Evolutionary conservation across 192 early-diverging fungal species (phyloP).

Genomic region (Lobulomyces angularis): DNA sequence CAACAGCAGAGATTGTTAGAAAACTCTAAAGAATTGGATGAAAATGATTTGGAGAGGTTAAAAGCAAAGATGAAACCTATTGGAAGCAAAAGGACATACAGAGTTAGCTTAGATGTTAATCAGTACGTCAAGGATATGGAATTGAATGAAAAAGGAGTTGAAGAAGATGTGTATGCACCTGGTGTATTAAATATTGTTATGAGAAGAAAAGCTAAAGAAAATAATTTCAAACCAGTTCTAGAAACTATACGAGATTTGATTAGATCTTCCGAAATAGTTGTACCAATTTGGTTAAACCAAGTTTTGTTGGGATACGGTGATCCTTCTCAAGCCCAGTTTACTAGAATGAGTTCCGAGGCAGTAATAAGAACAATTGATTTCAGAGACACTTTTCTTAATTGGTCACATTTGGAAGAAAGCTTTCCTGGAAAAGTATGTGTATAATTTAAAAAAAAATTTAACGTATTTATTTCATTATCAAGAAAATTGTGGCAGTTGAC

Average conservation of each 20-base stretch:
- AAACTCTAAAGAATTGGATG: conserved; percentile 26
- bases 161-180: conserved; percentile 61
- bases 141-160: conserved; percentile 23
- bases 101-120: conserved; percentile 73
- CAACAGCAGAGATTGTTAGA: conserved; percentile 19
- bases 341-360: conserved; percentile 40
- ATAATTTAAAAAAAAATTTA: conserved; percentile 27
- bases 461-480: conserved; percentile 42
- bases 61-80: conserved; percentile 10
- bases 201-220: conserved; percentile 76
- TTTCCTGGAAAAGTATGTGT: conserved; percentile 45
- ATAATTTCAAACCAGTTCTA: conserved; percentile 85
- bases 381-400: conserved; percentile 78
- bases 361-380: conserved; percentile 56
- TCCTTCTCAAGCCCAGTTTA: conserved; percentile 61
- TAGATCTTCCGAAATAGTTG: conserved; percentile 62
- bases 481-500: background rate
- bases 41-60: conserved; percentile 20
- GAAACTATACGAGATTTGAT: conserved; percentile 84
- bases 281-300: conserved; percentile 85
- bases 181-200: conserved; percentile 79
- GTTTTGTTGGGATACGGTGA: conserved; percentile 95
- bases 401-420: conserved; percentile 56
- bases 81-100: conserved; percentile 43
- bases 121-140: conserved; percentile 68